phyloP scores from a whole-genome alignment of 2,329 filamentous ascomycete genomes.

The Neurospora sp. region DNA sequence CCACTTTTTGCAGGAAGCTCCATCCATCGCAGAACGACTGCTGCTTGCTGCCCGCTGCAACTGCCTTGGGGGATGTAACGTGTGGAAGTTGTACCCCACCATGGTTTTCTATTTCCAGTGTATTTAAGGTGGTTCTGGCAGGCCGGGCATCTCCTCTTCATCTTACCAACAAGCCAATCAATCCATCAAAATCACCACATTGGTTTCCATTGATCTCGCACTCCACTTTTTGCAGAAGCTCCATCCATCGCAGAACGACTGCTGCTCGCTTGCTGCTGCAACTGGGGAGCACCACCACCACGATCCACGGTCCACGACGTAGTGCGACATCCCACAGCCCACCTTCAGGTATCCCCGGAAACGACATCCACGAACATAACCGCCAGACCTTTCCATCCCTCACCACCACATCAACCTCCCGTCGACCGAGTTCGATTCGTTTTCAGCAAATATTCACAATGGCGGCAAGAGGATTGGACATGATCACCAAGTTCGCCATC shows the following conservation, averaged over 20 bases:
- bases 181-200: too few relatives aligned
- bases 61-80: not conserved
- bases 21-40: conserved; percentile 6
- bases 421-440: not conserved
- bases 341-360: not conserved
- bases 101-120: too few relatives aligned
- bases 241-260: conserved; percentile 8
- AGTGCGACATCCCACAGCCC: not conserved
- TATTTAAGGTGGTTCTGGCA: too few relatives aligned
- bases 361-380: not conserved
- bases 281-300: not conserved
- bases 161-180: too few relatives aligned
- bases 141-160: too few relatives aligned
- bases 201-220: not conserved
- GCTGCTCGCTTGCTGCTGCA: not conserved
- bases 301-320: not conserved
- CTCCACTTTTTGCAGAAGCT: conserved; percentile 15
- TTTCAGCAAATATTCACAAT: conserved; percentile 8
- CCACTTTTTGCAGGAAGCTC: conserved; percentile 16
- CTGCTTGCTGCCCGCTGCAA: not conserved
- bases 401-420: not conserved
- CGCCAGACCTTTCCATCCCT: not conserved
- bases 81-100: too few relatives aligned
- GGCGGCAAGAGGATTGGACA: conserved; percentile 14
- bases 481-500: conserved; percentile 34